Evolutionary conservation across 2,329 filamentous ascomycete species (phyloP), one percentile per base, ranked within the genome.

Genomic region (Apiospora saccharicola): DNA sequence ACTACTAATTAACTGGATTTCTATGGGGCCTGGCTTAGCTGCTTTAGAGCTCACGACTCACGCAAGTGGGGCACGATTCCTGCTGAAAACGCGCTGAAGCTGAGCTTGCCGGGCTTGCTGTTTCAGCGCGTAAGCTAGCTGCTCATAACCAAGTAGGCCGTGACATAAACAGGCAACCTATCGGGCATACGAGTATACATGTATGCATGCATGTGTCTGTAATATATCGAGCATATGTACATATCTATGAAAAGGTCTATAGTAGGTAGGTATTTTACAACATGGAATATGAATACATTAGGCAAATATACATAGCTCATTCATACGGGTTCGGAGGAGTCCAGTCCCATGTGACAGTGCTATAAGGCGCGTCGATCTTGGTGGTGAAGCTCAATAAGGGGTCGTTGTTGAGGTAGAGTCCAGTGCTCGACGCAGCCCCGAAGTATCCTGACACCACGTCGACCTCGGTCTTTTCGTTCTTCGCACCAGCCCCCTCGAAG

Each of bases 401-500:
- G 26, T 70, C 72, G 71, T 73, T 75, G 57, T 73, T 75, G 57
- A 91, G 72, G 74, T 88, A 91, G 22, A 93, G 78, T 6, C 91
- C 92, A 22, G 86, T 82, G 69, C 89, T 87, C 0, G 91, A 91
- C 24, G 92, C 82, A 13, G 88, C 90, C 30, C 92, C 91, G 78
- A 94, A 94, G 72, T 87, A 84, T 37, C 81, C 81, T 4, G 74
- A 75, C 4, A 80, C 46, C 13, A 84, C 57, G 22, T 79, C 71
- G 8, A 80, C 53, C 7, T 75, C 71, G 24, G 73, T 81, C 71
- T 72, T 74, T 4, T 34, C 46, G 22, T 8, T 26, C 49, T 12
- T 43, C 22, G 19, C 4, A 46, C 7, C 41, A 3, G n/a, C 46
- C 2, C 30, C 53, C 16, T 44, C 41, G 26, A 13, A 4, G 37